Evolutionary conservation across 2,329 filamentous ascomycete genomes (phyloP).

Genomic region (Neobulgaria alba): DNA sequence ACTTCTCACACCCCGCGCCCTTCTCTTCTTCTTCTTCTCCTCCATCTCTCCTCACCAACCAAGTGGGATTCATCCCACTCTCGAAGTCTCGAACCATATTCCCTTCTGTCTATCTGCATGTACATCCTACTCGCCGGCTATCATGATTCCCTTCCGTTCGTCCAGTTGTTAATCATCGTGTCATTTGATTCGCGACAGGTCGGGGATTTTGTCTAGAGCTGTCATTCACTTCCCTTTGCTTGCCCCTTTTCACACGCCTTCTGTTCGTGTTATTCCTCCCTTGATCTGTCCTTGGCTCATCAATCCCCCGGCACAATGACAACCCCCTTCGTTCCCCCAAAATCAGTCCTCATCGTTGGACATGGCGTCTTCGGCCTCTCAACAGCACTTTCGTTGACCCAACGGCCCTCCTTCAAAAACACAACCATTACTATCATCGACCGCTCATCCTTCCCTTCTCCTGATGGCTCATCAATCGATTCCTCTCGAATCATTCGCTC

Average conservation of each 20-base stretch:
- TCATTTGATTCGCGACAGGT: no score
- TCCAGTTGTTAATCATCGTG: no score
- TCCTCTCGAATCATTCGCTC: conserved; percentile 55
- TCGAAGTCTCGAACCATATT: conserved; percentile 1
- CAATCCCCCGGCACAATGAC: conserved; percentile 1
- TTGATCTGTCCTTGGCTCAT: background rate
- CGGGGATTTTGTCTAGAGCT: no score
- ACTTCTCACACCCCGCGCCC: no score
- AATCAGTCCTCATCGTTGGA: conserved; percentile 58
- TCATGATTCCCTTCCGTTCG: no score
- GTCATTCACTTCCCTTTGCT: no score
- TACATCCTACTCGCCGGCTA: no score
- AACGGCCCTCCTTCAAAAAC: conserved; percentile 43
- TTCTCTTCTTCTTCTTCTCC: background rate
- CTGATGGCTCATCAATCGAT: conserved; percentile 54
- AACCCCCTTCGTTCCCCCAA: conserved; percentile 23
- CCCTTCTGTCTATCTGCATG: background rate
- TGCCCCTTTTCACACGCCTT: no score
- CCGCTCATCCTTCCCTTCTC: conserved; percentile 47
- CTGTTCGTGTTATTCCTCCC: background rate
- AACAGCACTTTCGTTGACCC: conserved; percentile 62
- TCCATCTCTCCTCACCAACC: no score
- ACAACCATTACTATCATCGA: conserved; percentile 53
- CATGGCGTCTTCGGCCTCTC: conserved; percentile 50
- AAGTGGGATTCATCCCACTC: conserved; percentile 1